Base-by-base conservation (phyloP, 495 filamentous ascomycete species). In the Penicillium crystallinum region DNA sequence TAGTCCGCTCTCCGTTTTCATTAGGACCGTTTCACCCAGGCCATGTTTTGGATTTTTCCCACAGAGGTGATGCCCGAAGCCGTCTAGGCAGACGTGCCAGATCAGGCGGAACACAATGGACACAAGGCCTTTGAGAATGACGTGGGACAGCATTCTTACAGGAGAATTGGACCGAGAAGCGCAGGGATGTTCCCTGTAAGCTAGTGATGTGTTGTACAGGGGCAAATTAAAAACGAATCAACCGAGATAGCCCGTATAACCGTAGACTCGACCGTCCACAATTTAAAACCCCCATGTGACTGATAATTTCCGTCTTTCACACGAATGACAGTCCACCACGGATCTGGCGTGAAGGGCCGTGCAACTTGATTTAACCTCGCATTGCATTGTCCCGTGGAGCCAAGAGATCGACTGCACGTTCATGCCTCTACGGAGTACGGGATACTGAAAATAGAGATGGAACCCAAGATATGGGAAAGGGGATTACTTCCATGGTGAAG, bases 401-500 rank as follows among this genome's bases (percentile, higher is more conserved):
- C 51, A 63, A 56, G 53, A 62, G 63, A 65, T 65, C 63, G 63
- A 61, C 63, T 65, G 63, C 63, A 65, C 63, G 63, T 65, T 58
- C 63, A 65, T 64, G 41, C 54, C 43, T 51, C n/a, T n/a, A n/a
- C n/a, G n/a, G n/a, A n/a, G n/a, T n/a, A n/a, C n/a, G n/a, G n/a
- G n/a, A n/a, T n/a, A n/a, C n/a, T n/a, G n/a, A n/a, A n/a, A n/a
- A n/a, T n/a, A n/a, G n/a, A n/a, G n/a, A n/a, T n/a, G n/a, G n/a
- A n/a, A n/a, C n/a, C n/a, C n/a, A n/a, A n/a, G n/a, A n/a, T n/a
- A n/a, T n/a, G n/a, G n/a, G n/a, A n/a, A n/a, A n/a, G n/a, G n/a
- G n/a, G n/a, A n/a, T n/a, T n/a, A n/a, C n/a, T n/a, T n/a, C n/a
- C n/a, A n/a, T n/a, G n/a, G n/a, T n/a, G n/a, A n/a, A n/a, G n/a